Conservation (phyloP, 2,329 filamentous ascomycete species). For the Xylaria sp. region DNA sequence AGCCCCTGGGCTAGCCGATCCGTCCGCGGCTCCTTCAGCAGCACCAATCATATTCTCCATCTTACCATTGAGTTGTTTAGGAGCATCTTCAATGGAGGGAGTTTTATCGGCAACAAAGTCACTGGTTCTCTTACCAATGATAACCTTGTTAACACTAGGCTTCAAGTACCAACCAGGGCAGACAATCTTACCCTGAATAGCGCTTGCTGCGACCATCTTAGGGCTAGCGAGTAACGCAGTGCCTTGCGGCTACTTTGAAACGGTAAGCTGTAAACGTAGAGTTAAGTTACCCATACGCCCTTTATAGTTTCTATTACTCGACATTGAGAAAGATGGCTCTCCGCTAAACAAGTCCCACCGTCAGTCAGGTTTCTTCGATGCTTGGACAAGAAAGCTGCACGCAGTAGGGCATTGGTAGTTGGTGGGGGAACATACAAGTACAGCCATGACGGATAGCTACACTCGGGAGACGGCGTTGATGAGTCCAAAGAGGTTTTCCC, state of each 20-base stretch:
- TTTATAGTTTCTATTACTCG: not conserved
- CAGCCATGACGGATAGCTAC: too few relatives aligned
- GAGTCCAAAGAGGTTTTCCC: too few relatives aligned
- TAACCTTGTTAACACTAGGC: constrained; percentile 70
- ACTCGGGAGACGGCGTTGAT: too few relatives aligned
- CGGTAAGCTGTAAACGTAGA: not conserved
- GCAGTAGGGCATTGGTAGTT: too few relatives aligned
- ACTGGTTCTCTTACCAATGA: constrained; percentile 51
- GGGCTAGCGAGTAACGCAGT: constrained; percentile 63
- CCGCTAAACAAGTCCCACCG: too few relatives aligned
- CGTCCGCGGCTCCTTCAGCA: not conserved
- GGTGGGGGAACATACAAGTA: too few relatives aligned
- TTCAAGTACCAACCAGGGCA: constrained; percentile 80
- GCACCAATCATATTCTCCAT: not conserved
- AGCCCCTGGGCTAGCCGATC: not conserved
- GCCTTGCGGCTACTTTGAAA: not conserved
- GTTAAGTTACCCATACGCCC: not conserved
- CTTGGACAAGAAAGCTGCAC: too few relatives aligned
- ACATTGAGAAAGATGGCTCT: too few relatives aligned
- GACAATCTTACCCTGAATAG: constrained; percentile 71
- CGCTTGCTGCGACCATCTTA: constrained; percentile 90
- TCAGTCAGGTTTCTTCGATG: too few relatives aligned
- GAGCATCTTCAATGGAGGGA: not conserved
- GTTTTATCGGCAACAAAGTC: not conserved
- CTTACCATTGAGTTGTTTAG: not conserved